Evolutionary conservation across 1,139 yeast species (phyloP), one percentile per base, ranked within the genome.

Genomic region (Candida anutae): DNA sequence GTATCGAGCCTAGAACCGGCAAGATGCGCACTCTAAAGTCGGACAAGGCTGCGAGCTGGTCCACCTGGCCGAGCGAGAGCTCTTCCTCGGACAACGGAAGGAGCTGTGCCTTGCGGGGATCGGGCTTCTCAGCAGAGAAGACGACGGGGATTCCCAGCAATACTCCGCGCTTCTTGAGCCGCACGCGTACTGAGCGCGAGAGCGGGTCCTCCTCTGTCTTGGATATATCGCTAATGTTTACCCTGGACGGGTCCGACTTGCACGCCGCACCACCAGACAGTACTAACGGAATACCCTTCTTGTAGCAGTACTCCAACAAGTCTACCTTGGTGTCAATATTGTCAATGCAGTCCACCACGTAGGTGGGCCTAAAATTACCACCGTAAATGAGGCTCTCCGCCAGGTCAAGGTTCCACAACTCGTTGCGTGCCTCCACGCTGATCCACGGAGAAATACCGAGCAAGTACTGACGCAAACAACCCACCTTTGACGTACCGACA

Each of bases 181-280:
- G 70, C 40, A 94, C 71, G 46, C 98, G 69, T 5, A 88, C 94
- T 1, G 87, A 62, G 39, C 94, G 72, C n/a, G 95, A 82, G 31
- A 90, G 63, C 4, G 96, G 94, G 50, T 90, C 98, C 54, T 90
- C 98, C 44, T 82, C 93, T 0, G 98, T 48, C 36, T 61, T 63
- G 37, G 67, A 59, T 25, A 65, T 58, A 35, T 65, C 72, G 11
- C 62, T 54, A 12, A 65, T 48, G 39, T 65, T 65, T 28, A 65
- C 54, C 33, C 72, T 46, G 12, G 71, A 60, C 5, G 72, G 70
- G 39, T 65, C 72, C 4, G 68, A 57, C 37, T 65, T 65, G 44
- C 95, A 81, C 5, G 95, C 95, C 1, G 98, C 97, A 15, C 98
- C 98, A 73, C 94, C 94, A 1, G 95, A 83, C 3, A 94, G 78